Evolutionary conservation across 306 rosid species (phyloP).

Genomic region (Ceratonia siliqua): DNA sequence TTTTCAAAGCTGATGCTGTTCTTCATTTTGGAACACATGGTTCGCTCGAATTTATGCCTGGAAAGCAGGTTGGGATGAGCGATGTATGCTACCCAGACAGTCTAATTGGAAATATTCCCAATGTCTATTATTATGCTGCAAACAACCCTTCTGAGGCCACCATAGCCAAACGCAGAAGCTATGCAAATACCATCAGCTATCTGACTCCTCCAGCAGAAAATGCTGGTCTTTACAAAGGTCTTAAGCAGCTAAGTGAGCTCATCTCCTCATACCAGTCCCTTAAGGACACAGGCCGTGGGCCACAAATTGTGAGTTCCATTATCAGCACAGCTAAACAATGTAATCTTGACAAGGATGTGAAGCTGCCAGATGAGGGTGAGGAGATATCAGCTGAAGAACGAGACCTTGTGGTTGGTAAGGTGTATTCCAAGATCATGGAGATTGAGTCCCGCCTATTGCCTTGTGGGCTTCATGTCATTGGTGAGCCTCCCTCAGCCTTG

Average conservation of each 20-base stretch:
- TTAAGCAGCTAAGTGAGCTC: conserved; percentile 94
- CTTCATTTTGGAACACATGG: conserved; percentile 99
- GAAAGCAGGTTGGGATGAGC: conserved; percentile 99
- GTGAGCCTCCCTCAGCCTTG: conserved; percentile 97
- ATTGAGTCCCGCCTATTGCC: conserved; percentile 93
- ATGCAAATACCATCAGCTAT: conserved; percentile 96
- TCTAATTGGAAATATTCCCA: conserved; percentile 92
- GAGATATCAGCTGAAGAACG: conserved; percentile 86
- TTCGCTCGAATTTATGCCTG: conserved; percentile 99
- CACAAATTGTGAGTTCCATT: conserved; percentile 96
- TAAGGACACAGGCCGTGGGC: conserved; percentile 94
- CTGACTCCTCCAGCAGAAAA: conserved; percentile 99
- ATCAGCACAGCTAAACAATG: conserved; percentile 96
- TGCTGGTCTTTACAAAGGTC: conserved; percentile 99
- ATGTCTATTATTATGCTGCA: conserved; percentile 92
- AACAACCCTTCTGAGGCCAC: conserved; percentile 99
- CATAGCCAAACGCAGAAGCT: conserved; percentile 96
- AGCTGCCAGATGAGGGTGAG: conserved; percentile 76
- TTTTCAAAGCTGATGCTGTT: conserved; percentile 92
- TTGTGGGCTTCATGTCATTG: conserved; percentile 95
- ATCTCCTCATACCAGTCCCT: conserved; percentile 94
- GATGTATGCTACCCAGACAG: conserved; percentile 94
- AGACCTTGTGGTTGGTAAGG: conserved; percentile 90
- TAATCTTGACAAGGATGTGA: conserved; percentile 96
- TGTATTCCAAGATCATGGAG: conserved; percentile 96